Evolutionary conservation across 1,139 yeast species (phyloP), one percentile per base, ranked within the genome.

Genomic region (Kodamaea suecica): DNA sequence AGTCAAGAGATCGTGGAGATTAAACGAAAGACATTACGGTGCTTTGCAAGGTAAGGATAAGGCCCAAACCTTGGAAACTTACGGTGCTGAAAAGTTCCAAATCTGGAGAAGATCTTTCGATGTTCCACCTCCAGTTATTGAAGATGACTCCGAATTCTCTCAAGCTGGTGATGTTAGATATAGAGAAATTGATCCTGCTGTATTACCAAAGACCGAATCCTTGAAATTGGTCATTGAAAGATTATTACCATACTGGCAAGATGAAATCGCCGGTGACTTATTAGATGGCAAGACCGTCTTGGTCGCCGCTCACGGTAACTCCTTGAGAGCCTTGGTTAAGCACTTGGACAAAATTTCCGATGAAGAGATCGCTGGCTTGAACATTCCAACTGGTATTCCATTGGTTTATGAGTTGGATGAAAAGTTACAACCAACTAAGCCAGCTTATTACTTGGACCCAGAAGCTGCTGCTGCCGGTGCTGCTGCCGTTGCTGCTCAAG

Each of bases 401-500:
- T 81, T 92, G 71, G 97, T 92, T 45, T 92, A 86, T 73, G 97
- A 90, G 73, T 82, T 92, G 61, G 97, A 90, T 64, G 84, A 77
- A 43, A 61, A 76, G 58, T 83, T 90, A 71, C 79, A 80, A 70
- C 97, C 97, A 70, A 74, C 82, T 61, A 88, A 88, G 80, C 86
- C 90, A 49, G 83, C 95, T 53, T 86, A 88, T 78, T 90, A 90
- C 81, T 83, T 90, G 72, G 97, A 90, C 73, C 97, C 97, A 56
- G 97, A 87, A 74, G 97, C 97, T 59, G 97, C 97, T 61, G 96
- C 88, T 48, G 97, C 97, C 41, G 97, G 97, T 76, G 97, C 97
- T 49, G 97, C 97, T 58, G 97, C 97, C 42, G 97, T 90, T 53
- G 97, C 97, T 55, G 87, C 87, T 59, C 97, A 90, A 76, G 97